Evolutionary conservation across 1,284 basidiomycete species (phyloP).

Genomic region (Cryptococcus hybrid): DNA sequence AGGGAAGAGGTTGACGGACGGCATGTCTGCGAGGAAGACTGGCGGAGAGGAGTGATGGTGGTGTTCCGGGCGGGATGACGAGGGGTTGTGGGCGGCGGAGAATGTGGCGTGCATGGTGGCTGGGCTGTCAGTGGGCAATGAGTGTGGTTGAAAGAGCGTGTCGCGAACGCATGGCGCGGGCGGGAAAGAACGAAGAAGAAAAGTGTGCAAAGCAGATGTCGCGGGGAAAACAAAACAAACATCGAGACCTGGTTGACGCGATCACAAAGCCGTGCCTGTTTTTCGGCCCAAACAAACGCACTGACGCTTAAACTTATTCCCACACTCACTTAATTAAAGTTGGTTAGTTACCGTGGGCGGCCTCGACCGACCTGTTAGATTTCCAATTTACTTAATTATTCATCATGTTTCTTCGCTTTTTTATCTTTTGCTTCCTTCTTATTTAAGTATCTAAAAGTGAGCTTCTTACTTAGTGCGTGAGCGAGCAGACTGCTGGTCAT

Average conservation of each 20-base stretch:
- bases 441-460: too few relatives aligned
- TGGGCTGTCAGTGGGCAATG: not conserved
- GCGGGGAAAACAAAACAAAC: not conserved
- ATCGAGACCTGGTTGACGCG: not conserved
- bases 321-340: not conserved
- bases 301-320: not conserved
- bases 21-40: not conserved
- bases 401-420: too few relatives aligned
- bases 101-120: not conserved
- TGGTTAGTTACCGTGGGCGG: too few relatives aligned
- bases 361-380: too few relatives aligned
- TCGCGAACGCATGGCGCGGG: not conserved
- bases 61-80: not conserved
- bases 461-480: too few relatives aligned
- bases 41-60: not conserved
- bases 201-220: not conserved
- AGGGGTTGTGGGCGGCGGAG: not conserved
- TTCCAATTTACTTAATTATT: too few relatives aligned
- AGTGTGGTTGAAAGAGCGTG: not conserved
- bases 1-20: constrained; percentile 18
- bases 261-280: not conserved
- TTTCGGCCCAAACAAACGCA: not conserved
- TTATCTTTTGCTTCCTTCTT: too few relatives aligned
- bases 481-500: too few relatives aligned
- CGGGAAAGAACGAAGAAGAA: not conserved